phyloP scores from a whole-genome alignment of 768 basidiomycete species.

The Termitomyces sp. region DNA sequence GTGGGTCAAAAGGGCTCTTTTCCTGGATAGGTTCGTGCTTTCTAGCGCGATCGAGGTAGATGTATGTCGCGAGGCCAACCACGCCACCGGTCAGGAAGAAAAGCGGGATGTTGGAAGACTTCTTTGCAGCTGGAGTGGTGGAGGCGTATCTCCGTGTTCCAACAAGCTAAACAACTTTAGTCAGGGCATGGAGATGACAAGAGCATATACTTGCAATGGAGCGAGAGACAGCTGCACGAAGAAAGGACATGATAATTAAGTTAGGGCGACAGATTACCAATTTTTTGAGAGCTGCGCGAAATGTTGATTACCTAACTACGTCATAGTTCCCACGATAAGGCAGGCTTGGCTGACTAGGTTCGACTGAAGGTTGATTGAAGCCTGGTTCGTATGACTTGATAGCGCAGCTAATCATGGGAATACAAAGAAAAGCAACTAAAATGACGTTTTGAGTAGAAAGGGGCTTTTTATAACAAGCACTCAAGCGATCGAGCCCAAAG shows the following conservation, averaged over 20 bases:
- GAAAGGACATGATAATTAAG: slow-evolving; percentile 39
- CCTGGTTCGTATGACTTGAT: background rate
- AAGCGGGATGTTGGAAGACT: slow-evolving; percentile 46
- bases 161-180: slow-evolving; percentile 25
- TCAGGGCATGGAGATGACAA: background rate
- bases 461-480: background rate
- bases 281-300: slow-evolving; percentile 1
- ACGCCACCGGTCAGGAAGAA: slow-evolving; percentile 48
- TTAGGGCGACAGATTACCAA: background rate
- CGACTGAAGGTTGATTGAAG: background rate
- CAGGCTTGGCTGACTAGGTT: background rate
- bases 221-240: slow-evolving; percentile 38
- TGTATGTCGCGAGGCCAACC: slow-evolving; percentile 40
- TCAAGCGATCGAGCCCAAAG: background rate
- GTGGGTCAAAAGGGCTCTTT: slow-evolving; percentile 71
- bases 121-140: slow-evolving; percentile 41
- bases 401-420: background rate
- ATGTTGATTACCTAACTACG: background rate
- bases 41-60: slow-evolving; percentile 44
- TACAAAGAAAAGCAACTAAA: background rate
- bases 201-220: slow-evolving; percentile 32
- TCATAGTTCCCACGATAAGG: slow-evolving; percentile 15
- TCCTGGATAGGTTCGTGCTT: slow-evolving; percentile 35
- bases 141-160: slow-evolving; percentile 43
- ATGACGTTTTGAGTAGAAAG: background rate